phyloP scores from a whole-genome alignment of 1,284 basidiomycete genomes.

The Cronartium quercuum region DNA sequence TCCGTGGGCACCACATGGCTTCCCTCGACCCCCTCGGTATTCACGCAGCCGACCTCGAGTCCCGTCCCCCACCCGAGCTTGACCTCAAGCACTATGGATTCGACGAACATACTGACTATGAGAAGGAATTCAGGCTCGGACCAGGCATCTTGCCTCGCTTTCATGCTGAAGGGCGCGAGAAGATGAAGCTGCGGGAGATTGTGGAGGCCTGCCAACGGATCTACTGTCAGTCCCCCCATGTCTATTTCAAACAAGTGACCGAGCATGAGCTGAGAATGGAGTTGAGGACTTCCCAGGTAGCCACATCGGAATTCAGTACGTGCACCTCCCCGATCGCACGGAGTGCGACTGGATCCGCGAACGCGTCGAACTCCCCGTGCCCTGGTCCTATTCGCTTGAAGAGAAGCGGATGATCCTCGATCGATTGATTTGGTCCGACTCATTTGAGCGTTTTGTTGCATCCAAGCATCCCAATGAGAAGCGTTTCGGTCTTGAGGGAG shows the following conservation, averaged over 20 bases:
- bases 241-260: conserved; percentile 27
- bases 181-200: conserved; percentile 86
- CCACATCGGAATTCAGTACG: conserved; percentile 90
- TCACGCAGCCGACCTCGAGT: conserved; percentile 74
- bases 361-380: conserved; percentile 88
- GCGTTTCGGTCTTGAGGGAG: conserved; percentile 97
- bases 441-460: conserved; percentile 96
- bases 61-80: conserved; percentile 72
- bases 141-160: conserved; percentile 96
- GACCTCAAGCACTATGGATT: conserved; percentile 91
- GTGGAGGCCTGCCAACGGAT: conserved; percentile 87
- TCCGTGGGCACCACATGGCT: conserved; percentile 93
- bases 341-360: conserved; percentile 99
- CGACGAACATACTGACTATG: conserved; percentile 75
- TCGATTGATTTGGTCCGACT: conserved; percentile 98
- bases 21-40: conserved; percentile 93
- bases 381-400: conserved; percentile 97
- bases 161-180: conserved; percentile 70
- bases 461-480: conserved; percentile 99
- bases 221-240: conserved; percentile 64
- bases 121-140: conserved; percentile 88
- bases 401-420: conserved; percentile 99
- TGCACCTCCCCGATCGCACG: conserved; percentile 96
- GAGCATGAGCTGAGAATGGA: background rate
- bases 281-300: conserved; percentile 60